phyloP scores from a whole-genome alignment of 225 moss, liverwort and hornwort species.

The Polytrichum commune region DNA sequence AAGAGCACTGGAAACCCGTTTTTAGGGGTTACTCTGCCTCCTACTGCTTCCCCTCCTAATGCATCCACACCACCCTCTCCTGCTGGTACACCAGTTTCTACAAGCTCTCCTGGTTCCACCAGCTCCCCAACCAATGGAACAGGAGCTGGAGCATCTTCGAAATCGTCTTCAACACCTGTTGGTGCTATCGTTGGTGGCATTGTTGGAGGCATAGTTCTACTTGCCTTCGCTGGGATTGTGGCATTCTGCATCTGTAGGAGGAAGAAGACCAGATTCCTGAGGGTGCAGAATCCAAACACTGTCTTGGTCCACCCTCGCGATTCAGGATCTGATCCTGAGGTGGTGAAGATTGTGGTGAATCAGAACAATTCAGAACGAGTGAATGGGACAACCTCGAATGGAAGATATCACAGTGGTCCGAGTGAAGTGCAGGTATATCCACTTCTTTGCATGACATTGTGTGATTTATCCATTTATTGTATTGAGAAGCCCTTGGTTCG shows the following conservation, averaged over 20 bases:
- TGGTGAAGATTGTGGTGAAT: conserved; percentile 64
- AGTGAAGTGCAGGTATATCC: conserved; percentile 48
- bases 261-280: conserved; percentile 41
- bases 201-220: conserved; percentile 34
- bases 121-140: conserved; percentile 9
- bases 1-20: conserved; percentile 60
- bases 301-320: conserved; percentile 81
- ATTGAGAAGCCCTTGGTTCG: too few species aligned
- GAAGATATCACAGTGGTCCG: conserved; percentile 52
- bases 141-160: conserved; percentile 1
- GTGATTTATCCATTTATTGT: too few species aligned
- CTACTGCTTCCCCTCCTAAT: conserved; percentile 21
- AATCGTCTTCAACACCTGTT: conserved; percentile 19
- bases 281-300: conserved; percentile 64
- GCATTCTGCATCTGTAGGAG: conserved; percentile 44
- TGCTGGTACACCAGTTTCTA: conserved; percentile 6
- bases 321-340: conserved; percentile 76
- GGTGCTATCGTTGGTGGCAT: conserved; percentile 63
- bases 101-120: conserved; percentile 10
- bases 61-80: conserved; percentile 16
- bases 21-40: conserved; percentile 34
- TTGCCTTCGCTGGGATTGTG: conserved; percentile 22
- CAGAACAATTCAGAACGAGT: conserved; percentile 7
- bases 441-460: neutral
- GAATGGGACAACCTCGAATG: conserved; percentile 25